Percentiles rank a stretch among this genome's conserved stretches.
Conservation (phyloP, 345 rosid genomes). For the Alliaria petiolata region DNA sequence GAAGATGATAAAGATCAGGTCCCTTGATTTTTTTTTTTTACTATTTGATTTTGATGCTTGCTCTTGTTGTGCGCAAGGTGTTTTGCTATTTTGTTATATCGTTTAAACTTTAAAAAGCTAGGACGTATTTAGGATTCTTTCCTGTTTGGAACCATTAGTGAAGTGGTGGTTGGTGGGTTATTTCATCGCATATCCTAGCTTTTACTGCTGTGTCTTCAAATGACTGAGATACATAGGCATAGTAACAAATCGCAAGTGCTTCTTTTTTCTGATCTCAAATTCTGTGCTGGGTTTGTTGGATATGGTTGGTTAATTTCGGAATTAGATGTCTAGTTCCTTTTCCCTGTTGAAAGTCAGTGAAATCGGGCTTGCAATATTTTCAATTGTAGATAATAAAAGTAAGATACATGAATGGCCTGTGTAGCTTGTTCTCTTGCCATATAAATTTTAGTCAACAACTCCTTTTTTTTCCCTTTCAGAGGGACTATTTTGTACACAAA, state of each 20-base stretch:
- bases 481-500: not conserved
- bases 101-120: not conserved
- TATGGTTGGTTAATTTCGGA: not conserved
- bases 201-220: not conserved
- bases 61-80: not conserved
- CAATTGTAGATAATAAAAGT: not conserved
- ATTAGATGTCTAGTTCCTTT: not conserved
- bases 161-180: slow-evolving; percentile 17
- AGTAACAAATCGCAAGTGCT: not conserved
- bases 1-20: slow-evolving; percentile 93
- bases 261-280: slow-evolving; percentile 2
- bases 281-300: not conserved
- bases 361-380: not conserved
- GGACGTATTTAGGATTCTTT: slow-evolving; percentile 5
- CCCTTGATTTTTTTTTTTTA: not conserved
- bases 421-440: not conserved
- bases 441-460: no score
- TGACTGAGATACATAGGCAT: not conserved
- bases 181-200: not conserved
- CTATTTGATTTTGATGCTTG: not conserved
- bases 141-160: not conserved
- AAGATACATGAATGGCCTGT: not conserved
- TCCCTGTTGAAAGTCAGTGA: not conserved
- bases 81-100: not conserved
- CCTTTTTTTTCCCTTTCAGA: not conserved